Evolutionary conservation across 306 rosid species (phyloP).

Genomic region (Nissolia schottii): DNA sequence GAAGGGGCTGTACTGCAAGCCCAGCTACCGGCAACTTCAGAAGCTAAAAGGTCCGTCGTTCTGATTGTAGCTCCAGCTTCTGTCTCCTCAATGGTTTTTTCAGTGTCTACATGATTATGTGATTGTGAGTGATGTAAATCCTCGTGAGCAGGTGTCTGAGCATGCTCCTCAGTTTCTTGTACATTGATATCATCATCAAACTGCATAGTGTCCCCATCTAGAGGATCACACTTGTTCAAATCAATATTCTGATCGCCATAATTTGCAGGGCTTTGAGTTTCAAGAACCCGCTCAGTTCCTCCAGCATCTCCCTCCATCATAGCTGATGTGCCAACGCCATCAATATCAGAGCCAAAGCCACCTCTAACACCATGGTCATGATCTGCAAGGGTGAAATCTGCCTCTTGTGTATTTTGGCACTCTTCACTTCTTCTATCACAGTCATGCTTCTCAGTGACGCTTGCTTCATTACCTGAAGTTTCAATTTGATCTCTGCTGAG

Average conservation of each 20-base stretch:
- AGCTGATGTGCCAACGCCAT: conserved; percentile 44
- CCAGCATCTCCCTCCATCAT: conserved; percentile 55
- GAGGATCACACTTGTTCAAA: conserved; percentile 40
- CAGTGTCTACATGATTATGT: conserved; percentile 40
- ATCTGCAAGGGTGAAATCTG: conserved; percentile 69
- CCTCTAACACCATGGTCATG: conserved; percentile 50
- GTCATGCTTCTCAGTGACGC: conserved; percentile 79
- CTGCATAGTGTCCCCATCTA: conserved; percentile 69
- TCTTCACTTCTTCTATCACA: conserved; percentile 68
- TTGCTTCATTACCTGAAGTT: conserved; percentile 66
- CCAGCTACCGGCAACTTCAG: conserved; percentile 95
- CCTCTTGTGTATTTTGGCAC: conserved; percentile 73
- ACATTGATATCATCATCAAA: conserved; percentile 59
- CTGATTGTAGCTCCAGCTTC: conserved; percentile 55
- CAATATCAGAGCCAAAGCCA: conserved; percentile 74
- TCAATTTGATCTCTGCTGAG: conserved; percentile 40
- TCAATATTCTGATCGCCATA: conserved; percentile 46
- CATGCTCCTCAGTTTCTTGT: conserved; percentile 59
- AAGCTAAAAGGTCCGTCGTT: conserved; percentile 79
- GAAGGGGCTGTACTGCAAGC: conserved; percentile 87
- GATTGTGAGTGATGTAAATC: conserved; percentile 42
- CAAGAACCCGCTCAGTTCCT: conserved; percentile 66
- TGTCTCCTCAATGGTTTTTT: conserved; percentile 53
- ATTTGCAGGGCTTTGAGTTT: conserved; percentile 67
- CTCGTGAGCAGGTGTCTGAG: conserved; percentile 36